Evolutionary conservation across 495 filamentous ascomycete species (phyloP).

Genomic region (Clavariopsis aquatica): DNA sequence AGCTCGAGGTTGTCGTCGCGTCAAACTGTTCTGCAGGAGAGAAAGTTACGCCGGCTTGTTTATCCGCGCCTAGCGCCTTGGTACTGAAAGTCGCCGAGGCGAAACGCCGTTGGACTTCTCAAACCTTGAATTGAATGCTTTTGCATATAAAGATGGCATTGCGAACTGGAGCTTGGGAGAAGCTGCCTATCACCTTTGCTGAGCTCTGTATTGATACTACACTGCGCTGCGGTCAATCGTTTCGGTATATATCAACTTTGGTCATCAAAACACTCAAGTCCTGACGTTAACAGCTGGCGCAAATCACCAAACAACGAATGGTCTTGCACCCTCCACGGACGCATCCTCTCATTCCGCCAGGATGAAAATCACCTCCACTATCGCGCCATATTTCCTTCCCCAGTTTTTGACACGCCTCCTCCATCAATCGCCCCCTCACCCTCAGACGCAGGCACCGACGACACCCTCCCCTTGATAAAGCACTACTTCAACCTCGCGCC

Average conservation of each 20-base stretch:
- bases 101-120: not conserved
- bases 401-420: constrained; percentile 43
- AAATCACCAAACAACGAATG: constrained; percentile 78
- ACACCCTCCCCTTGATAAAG: constrained; percentile 66
- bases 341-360: constrained; percentile 81
- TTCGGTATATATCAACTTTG: constrained; percentile 54
- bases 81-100: not conserved
- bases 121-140: not conserved
- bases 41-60: not conserved
- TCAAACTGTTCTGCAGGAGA: not conserved
- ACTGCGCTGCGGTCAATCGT: constrained; percentile 87
- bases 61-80: constrained; percentile 14
- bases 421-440: constrained; percentile 5
- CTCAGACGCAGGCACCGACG: constrained; percentile 44
- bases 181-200: constrained; percentile 72
- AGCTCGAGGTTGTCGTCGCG: not conserved
- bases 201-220: constrained; percentile 92
- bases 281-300: constrained; percentile 66
- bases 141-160: constrained; percentile 26
- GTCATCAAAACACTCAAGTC: not conserved
- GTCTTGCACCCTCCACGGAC: constrained; percentile 83
- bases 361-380: constrained; percentile 81
- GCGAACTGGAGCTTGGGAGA: constrained; percentile 65
- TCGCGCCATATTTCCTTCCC: constrained; percentile 60
- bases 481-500: constrained; percentile 82